Base-by-base conservation (phyloP, 768 basidiomycete species). In the Termitomyces sp. region DNA sequence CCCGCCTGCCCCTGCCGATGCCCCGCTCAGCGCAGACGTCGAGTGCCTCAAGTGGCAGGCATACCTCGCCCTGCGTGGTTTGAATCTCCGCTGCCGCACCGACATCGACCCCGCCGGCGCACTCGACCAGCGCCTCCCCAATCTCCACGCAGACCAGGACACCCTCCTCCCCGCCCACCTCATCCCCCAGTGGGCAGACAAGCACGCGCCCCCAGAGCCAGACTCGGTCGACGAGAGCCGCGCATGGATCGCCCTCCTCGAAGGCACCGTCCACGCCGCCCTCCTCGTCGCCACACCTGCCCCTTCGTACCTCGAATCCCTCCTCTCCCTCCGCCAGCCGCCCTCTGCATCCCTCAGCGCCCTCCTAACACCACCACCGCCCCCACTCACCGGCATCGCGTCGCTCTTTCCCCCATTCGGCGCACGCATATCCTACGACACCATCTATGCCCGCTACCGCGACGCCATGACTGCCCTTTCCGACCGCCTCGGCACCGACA, bases 1-100 rank as follows among this genome's bases (percentile, higher is more conserved):
- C 16, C 81, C 84, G 22, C 61, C 63, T 13, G 70, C 22, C 55
- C 46, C 63, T 53, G 55, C 60, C 53, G 69, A 71, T 55, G 62
- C 67, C 35, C 65, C 75, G n/a, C 81, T 94, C 63, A 91, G 90
- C 73, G 72, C 79, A 57, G 92, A 94, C 74, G 87, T 93, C 66
- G 91, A 93, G 66, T 94, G 92, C 71, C 83, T 94, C 69, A 93
- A 92, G 74, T 94, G 92, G 92, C 92, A 94, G 72, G 90, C 92
- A 0, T 92, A 89, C 66, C 78, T 91, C 52, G 87, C 88, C 28
- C 84, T 89, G 52, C 86, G 89, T 60, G 85, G 84, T 8, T 68
- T 90, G 61, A 63, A 71, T 66, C 73, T 91, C 58, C 74, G 72
- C 22, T 71, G 92, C 15, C 84, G 90, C 48, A 89, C 84, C 75